Conservation (phyloP, 83 land plant genomes). For the Diphasiastrum complanatum region DNA sequence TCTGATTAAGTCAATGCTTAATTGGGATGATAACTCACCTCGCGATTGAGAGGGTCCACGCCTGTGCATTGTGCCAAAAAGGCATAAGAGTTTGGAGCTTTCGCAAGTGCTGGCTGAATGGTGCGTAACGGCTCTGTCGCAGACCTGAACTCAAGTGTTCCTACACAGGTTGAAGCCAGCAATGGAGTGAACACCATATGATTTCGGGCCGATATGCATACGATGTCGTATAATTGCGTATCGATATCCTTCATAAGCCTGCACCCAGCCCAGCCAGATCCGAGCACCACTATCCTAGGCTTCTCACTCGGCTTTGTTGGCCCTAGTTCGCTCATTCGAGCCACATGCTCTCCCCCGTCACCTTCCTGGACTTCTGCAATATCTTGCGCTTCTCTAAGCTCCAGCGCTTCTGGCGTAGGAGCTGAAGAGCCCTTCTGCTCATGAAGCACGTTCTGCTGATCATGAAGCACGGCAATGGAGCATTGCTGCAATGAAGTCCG, state of each 20-base stretch:
- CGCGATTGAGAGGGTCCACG: slow-evolving; percentile 46
- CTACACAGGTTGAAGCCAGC: slow-evolving; percentile 94
- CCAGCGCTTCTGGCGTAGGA: too few relatives aligned
- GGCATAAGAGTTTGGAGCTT: slow-evolving; percentile 64
- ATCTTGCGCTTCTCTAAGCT: too few relatives aligned
- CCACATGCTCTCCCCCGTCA: too few relatives aligned
- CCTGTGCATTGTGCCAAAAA: slow-evolving; percentile 61
- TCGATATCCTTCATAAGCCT: slow-evolving; percentile 72
- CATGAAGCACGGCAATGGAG: too few relatives aligned
- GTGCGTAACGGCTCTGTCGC: slow-evolving; percentile 82
- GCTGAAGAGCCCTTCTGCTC: too few relatives aligned
- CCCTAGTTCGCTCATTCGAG: too few relatives aligned
- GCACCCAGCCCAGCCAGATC: slow-evolving; percentile 93
- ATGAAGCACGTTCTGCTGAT: too few relatives aligned
- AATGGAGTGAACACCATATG: slow-evolving; percentile 99
- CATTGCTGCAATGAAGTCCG: too few relatives aligned
- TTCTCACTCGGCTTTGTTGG: slow-evolving; percentile 51
- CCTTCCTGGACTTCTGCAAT: too few relatives aligned
- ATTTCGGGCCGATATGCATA: slow-evolving; percentile 87
- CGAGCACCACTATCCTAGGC: slow-evolving; percentile 77
- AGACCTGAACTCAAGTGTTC: slow-evolving; percentile 92
- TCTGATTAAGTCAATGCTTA: too few relatives aligned
- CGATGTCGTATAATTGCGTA: slow-evolving; percentile 64
- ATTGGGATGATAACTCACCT: slow-evolving; percentile 34
- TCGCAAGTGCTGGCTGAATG: slow-evolving; percentile 78